These are phyloP conservation scores for Candolleomyces eurysporus DNA, from an alignment of 768 basidiomycete genomes.

Conservation along the genomic window DNA sequence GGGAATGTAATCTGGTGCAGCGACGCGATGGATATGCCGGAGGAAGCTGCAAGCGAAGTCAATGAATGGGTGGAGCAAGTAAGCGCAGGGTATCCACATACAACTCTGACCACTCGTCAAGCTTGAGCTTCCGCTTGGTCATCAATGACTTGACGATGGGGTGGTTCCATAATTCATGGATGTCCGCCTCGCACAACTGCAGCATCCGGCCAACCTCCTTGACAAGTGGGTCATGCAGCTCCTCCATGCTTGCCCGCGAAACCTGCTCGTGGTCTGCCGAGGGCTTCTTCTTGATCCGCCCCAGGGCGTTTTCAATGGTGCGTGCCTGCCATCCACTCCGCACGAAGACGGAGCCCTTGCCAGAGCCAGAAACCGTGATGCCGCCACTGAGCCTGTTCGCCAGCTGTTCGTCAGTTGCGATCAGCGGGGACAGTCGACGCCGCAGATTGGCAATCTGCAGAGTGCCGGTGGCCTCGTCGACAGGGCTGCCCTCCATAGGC, in stretches of 20 bases:
- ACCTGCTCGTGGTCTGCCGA: constrained; percentile 31
- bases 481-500: constrained; percentile 30
- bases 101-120: constrained; percentile 91
- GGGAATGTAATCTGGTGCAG: constrained; percentile 67
- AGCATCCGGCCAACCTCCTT: constrained; percentile 63
- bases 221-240: constrained; percentile 52
- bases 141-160: constrained; percentile 69
- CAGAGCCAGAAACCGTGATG: constrained; percentile 69
- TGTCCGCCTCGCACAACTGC: constrained; percentile 56
- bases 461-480: constrained; percentile 26
- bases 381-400: constrained; percentile 76
- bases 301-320: constrained; percentile 53
- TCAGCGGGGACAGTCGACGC: constrained; percentile 55
- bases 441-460: constrained; percentile 55
- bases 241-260: constrained; percentile 28
- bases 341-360: constrained; percentile 72
- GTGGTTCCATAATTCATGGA: constrained; percentile 71
- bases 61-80: constrained; percentile 4
- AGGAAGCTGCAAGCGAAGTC: constrained; percentile 55
- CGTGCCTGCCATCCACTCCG: constrained; percentile 81
- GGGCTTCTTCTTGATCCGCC: constrained; percentile 36
- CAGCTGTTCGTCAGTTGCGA: constrained; percentile 59
- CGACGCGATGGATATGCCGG: constrained; percentile 68
- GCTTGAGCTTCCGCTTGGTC: constrained; percentile 62
- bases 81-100: constrained; percentile 36